A percentile compares a stretch with the other conserved stretches of the same genome.
phyloP scores from a whole-genome alignment of 176 grass and related monocot species.

The Lolium multiflorum region DNA sequence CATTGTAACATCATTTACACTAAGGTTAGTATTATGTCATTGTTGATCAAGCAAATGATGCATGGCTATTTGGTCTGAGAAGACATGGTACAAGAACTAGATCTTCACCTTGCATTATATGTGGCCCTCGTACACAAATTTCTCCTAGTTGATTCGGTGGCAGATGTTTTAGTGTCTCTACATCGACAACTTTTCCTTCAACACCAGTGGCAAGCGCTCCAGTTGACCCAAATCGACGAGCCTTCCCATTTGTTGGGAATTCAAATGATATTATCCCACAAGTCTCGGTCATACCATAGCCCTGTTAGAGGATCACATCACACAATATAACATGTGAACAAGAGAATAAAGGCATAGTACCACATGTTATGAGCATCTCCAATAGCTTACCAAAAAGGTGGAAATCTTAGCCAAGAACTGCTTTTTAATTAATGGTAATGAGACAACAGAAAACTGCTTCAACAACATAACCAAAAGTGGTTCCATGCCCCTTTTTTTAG shows the following conservation, averaged over 20 bases:
- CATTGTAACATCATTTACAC: conserved; percentile 1
- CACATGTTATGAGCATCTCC: not conserved
- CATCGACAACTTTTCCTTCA: conserved; percentile 73
- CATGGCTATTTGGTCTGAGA: not conserved
- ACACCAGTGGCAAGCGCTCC: conserved; percentile 50
- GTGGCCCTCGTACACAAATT: conserved; percentile 76
- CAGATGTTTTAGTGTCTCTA: conserved; percentile 59
- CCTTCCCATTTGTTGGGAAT: conserved; percentile 46
- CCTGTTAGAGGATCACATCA: conserved; percentile 48
- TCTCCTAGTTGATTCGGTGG: conserved; percentile 82
- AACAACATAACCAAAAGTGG: too few species aligned
- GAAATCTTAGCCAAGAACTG: too few species aligned
- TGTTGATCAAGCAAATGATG: not conserved
- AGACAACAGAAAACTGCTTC: too few species aligned
- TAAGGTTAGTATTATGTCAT: not conserved
- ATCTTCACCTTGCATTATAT: conserved; percentile 84
- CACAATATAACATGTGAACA: not conserved
- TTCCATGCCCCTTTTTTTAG: too few species aligned
- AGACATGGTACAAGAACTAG: conserved; percentile 50
- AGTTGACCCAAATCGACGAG: conserved; percentile 70
- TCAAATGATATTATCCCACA: conserved; percentile 77
- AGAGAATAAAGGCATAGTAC: conserved; percentile 1
- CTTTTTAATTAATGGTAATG: too few species aligned
- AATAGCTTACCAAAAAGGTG: too few species aligned
- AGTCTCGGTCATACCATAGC: conserved; percentile 97